Conservation (phyloP, 495 filamentous ascomycete species). For the Penicillium canariense region DNA sequence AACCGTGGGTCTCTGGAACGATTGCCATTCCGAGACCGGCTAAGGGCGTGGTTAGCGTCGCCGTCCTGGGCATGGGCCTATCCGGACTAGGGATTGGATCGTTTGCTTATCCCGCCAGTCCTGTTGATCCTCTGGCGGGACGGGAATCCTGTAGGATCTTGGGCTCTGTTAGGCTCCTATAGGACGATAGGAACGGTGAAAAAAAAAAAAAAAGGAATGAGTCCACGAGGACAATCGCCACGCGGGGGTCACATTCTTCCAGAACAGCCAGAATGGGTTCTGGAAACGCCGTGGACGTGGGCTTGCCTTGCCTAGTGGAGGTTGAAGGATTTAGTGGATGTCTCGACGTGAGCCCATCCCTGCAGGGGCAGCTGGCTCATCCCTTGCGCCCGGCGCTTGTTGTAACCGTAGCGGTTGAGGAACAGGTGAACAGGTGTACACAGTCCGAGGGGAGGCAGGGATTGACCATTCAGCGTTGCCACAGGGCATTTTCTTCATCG, state of each 20-base stretch:
- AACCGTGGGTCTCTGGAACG: slow-evolving; percentile 22
- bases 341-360: not conserved
- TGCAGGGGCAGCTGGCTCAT: not conserved
- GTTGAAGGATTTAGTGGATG: not conserved
- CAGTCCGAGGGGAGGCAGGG: not conserved
- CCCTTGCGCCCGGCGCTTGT: slow-evolving; percentile 7
- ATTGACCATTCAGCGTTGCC: not conserved
- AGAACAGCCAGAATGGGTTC: not conserved
- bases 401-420: slow-evolving; percentile 1
- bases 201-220: not conserved
- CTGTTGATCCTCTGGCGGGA: not conserved
- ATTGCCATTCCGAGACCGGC: slow-evolving; percentile 30
- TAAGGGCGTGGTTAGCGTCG: slow-evolving; percentile 26
- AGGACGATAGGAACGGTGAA: not conserved
- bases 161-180: too few species aligned
- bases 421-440: not conserved
- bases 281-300: too few species aligned
- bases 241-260: slow-evolving; percentile 1
- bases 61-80: slow-evolving; percentile 13
- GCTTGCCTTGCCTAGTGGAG: not conserved
- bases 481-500: not conserved
- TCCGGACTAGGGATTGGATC: slow-evolving; percentile 12
- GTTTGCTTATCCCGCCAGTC: slow-evolving; percentile 1
- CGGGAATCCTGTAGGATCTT: too few species aligned
- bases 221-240: slow-evolving; percentile 11